phyloP scores from a whole-genome alignment of 306 rosid species.

The Cicer judaicum region DNA sequence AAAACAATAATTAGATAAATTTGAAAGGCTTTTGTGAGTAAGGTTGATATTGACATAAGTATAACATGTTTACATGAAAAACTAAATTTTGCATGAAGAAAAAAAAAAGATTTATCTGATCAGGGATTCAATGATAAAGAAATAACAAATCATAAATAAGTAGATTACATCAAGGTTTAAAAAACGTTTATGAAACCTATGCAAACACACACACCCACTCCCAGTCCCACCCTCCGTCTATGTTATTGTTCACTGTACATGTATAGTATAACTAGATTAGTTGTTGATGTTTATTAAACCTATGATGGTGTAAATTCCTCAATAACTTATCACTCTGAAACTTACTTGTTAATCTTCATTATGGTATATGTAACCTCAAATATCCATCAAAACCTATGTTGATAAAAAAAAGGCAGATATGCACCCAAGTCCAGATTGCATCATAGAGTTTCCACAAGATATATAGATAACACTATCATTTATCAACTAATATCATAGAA shows the following conservation, averaged over 20 bases:
- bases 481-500: background rate
- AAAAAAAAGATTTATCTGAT: background rate
- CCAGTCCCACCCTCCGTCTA: no score
- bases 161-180: background rate
- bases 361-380: no score
- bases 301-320: background rate
- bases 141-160: background rate
- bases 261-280: background rate
- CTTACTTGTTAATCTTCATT: no score
- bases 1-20: conserved; percentile 36
- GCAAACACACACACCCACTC: background rate
- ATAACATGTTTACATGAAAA: conserved; percentile 14
- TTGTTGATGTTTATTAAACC: conserved; percentile 21
- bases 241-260: background rate
- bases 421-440: no score
- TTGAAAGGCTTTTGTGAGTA: conserved; percentile 5
- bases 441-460: no score
- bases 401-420: no score
- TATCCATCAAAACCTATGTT: no score
- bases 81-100: conserved; percentile 3
- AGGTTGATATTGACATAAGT: conserved; percentile 28
- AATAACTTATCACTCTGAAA: no score
- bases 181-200: conserved; percentile 5
- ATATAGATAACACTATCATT: conserved; percentile 6
- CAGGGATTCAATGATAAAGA: background rate